Conservation (phyloP, 176 grass and related monocot species). For the Paspalum notatum region DNA sequence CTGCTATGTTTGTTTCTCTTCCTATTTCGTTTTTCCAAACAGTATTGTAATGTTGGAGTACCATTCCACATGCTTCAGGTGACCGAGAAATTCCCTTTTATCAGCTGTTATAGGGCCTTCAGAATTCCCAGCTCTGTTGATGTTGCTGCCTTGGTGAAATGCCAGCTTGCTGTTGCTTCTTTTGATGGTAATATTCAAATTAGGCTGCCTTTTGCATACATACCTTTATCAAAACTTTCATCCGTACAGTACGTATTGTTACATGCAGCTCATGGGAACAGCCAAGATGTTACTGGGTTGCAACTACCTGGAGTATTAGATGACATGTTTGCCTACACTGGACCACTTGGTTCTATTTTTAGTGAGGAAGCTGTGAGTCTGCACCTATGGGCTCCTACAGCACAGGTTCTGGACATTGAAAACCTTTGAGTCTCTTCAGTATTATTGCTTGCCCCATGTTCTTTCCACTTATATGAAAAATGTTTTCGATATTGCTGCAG, state of each 20-base stretch:
- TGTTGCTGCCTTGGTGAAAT: constrained; percentile 70
- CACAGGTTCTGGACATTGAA: constrained; percentile 59
- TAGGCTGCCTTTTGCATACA: background rate
- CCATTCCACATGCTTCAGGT: constrained; percentile 53
- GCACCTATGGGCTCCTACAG: constrained; percentile 97
- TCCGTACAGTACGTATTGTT: background rate
- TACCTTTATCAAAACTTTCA: background rate
- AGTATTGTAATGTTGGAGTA: constrained; percentile 10
- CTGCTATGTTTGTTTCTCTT: background rate
- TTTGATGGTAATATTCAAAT: constrained; percentile 48
- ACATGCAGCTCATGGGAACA: constrained; percentile 62
- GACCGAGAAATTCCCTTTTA: constrained; percentile 79
- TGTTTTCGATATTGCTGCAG: constrained; percentile 43
- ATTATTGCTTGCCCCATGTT: background rate
- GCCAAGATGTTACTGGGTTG: constrained; percentile 58
- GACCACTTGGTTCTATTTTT: constrained; percentile 80
- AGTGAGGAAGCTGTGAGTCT: constrained; percentile 47
- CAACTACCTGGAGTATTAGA: constrained; percentile 87
- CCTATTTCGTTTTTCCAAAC: background rate
- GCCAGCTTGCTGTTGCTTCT: constrained; percentile 69
- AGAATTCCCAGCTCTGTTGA: constrained; percentile 53
- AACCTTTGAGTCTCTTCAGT: background rate
- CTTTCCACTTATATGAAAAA: background rate
- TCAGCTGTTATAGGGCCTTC: constrained; percentile 73
- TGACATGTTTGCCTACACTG: constrained; percentile 86